Percentiles rank a stretch among this genome's conserved stretches.
Conservation (phyloP, 108 stramenopile genomes). For the Conticribra weissflogii region DNA sequence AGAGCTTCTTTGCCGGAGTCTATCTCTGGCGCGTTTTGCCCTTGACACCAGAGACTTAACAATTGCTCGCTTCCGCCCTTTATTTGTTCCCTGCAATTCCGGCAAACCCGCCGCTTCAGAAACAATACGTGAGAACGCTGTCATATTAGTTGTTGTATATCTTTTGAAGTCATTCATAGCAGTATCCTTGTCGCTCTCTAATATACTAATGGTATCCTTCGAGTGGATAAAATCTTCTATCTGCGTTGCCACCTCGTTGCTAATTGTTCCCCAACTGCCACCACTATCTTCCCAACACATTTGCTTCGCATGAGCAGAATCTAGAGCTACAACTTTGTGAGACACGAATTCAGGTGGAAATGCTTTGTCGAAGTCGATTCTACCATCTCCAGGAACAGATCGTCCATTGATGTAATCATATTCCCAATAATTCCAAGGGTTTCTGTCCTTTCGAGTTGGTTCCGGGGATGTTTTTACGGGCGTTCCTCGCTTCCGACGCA, state of each 20-base stretch:
- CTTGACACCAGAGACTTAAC: constrained; percentile 5
- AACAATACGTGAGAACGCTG: too few species aligned
- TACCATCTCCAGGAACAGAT: constrained; percentile 55
- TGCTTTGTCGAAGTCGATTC: constrained; percentile 59
- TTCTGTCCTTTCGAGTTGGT: constrained; percentile 11
- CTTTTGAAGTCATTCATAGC: constrained; percentile 10
- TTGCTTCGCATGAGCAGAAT: constrained; percentile 57
- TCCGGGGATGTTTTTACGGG: constrained; percentile 4
- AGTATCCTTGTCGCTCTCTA: neutral
- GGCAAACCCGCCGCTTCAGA: too few species aligned
- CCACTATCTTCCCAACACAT: constrained; percentile 63
- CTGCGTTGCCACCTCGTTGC: constrained; percentile 48
- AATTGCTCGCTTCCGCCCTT: neutral
- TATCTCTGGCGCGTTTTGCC: constrained; percentile 4
- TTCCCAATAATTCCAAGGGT: constrained; percentile 35
- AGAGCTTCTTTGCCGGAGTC: neutral
- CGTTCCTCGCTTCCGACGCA: constrained; percentile 38
- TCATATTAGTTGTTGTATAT: neutral
- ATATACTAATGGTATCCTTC: neutral
- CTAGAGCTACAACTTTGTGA: constrained; percentile 38
- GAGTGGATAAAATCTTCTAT: constrained; percentile 17
- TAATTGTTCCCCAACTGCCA: constrained; percentile 40
- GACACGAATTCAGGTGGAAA: constrained; percentile 50
- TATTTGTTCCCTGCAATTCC: neutral
- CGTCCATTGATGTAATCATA: constrained; percentile 57